Evolutionary conservation across 352 stramenopile genomes (phyloP).

Genomic region (Globisporangium paroecandrum): DNA sequence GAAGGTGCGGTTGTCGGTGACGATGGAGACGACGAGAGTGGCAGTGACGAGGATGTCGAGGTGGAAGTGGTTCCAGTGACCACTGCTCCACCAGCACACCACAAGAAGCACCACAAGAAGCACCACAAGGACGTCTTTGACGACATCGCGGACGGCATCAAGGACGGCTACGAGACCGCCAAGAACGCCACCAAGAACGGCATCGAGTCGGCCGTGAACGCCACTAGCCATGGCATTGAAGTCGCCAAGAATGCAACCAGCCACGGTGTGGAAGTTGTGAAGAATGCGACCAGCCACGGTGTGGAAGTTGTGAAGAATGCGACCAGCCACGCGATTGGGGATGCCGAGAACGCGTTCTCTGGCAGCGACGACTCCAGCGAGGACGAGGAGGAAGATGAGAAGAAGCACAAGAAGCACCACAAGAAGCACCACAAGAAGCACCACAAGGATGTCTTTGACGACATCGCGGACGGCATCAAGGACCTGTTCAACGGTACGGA

Average conservation of each 20-base stretch:
- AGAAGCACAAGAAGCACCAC: slow-evolving; percentile 15
- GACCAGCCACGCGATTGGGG: slow-evolving; percentile 6
- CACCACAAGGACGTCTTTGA: slow-evolving; percentile 10
- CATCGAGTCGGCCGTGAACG: neutral
- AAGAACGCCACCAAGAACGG: slow-evolving; percentile 6
- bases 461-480: slow-evolving; percentile 19
- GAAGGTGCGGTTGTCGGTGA: neutral
- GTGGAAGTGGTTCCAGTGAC: slow-evolving; percentile 19
- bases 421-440: slow-evolving; percentile 7
- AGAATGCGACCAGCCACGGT: slow-evolving; percentile 1
- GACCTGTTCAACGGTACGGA: slow-evolving; percentile 20
- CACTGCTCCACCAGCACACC: slow-evolving; percentile 7
- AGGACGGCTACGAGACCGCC: slow-evolving; percentile 1
- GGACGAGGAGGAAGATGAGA: slow-evolving; percentile 23
- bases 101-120: slow-evolving; percentile 14
- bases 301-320: slow-evolving; percentile 8
- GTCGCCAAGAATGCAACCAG: neutral
- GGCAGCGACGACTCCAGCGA: slow-evolving; percentile 22
- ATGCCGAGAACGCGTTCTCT: slow-evolving; percentile 15
- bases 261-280: neutral
- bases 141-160: slow-evolving; percentile 8
- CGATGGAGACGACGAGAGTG: slow-evolving; percentile 2
- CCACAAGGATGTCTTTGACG: slow-evolving; percentile 10
- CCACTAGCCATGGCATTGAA: neutral
- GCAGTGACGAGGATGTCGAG: slow-evolving; percentile 21